A percentile compares a stretch with the other conserved stretches of the same genome.
Conservation (phyloP, 2,329 filamentous ascomycete genomes). For the Huntiella abstrusa region DNA sequence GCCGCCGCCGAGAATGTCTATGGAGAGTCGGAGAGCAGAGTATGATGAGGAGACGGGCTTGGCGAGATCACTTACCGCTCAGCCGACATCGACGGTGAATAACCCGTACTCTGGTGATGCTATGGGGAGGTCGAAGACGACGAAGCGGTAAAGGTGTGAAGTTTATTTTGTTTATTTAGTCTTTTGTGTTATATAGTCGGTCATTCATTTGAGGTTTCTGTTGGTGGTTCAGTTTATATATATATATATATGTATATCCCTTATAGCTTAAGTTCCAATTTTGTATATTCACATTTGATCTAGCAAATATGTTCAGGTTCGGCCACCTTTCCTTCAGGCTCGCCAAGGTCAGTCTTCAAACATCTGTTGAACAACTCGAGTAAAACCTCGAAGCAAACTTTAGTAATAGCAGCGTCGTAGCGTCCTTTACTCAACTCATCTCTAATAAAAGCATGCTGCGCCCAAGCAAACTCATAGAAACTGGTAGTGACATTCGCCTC, state of each 20-base stretch:
- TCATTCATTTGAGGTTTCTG: not conserved
- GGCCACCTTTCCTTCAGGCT: conserved; percentile 38
- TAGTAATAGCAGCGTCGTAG: conserved; percentile 73
- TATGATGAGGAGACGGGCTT: conserved; percentile 27
- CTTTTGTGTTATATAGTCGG: not conserved
- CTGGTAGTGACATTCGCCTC: conserved; percentile 56
- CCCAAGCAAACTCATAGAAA: conserved; percentile 84
- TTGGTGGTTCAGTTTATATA: not conserved
- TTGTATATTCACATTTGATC: not conserved
- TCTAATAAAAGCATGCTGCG: conserved; percentile 85
- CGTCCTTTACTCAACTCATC: conserved; percentile 88
- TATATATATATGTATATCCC: conserved; percentile 12
- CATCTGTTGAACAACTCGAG: conserved; percentile 67
- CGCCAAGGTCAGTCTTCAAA: conserved; percentile 62
- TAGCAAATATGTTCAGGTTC: conserved; percentile 58
- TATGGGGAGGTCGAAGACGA: conserved; percentile 9
- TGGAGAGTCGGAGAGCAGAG: conserved; percentile 17
- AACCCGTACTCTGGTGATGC: conserved; percentile 3
- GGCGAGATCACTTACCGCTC: conserved; percentile 3
- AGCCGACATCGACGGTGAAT: conserved; percentile 1
- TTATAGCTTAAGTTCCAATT: not conserved
- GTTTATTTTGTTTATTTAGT: not conserved
- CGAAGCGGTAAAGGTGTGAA: conserved; percentile 3
- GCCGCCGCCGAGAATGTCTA: conserved; percentile 13
- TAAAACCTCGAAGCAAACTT: conserved; percentile 79